A percentile compares a stretch with the other conserved stretches of the same genome.
These are phyloP conservation scores for Clonostachys sp. DNA, from an alignment of 2,329 filamentous ascomycete species.

Conservation along the genomic window DNA sequence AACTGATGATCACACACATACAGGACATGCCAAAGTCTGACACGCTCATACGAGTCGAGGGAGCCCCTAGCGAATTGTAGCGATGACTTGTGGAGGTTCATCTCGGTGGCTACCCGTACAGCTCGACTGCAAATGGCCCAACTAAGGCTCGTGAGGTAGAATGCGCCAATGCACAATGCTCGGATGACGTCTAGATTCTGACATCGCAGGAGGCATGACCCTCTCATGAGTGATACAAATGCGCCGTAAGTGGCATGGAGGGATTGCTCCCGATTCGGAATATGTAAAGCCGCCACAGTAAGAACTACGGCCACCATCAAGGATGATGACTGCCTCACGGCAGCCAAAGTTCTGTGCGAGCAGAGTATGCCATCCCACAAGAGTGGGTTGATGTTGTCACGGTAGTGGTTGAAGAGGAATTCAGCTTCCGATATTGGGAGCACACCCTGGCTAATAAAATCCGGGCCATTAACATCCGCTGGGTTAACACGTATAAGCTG, in stretches of 20 bases:
- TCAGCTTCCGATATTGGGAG: constrained; percentile 9
- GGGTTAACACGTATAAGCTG: constrained; percentile 10
- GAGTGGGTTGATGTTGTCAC: constrained; percentile 9
- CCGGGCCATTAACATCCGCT: constrained; percentile 8
- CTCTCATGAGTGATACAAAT: constrained; percentile 9
- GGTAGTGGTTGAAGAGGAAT: constrained; percentile 11
- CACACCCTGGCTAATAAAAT: constrained; percentile 11
- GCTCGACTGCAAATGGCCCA: constrained; percentile 30
- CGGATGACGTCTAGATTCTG: constrained; percentile 29
- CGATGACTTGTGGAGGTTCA: constrained; percentile 28
- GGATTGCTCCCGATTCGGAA: constrained; percentile 6
- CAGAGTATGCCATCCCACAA: constrained; percentile 11
- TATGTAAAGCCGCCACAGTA: constrained; percentile 11
- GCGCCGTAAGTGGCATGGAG: constrained; percentile 7
- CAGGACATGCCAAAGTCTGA: constrained; percentile 29
- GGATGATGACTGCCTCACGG: constrained; percentile 10
- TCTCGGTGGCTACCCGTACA: constrained; percentile 29
- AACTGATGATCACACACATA: constrained; percentile 30
- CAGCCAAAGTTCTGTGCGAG: constrained; percentile 7
- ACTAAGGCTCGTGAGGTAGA: constrained; percentile 30
- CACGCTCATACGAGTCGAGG: constrained; percentile 23
- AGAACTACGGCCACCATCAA: constrained; percentile 10
- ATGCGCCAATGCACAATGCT: constrained; percentile 28
- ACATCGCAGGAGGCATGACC: constrained; percentile 16
- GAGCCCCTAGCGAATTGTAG: constrained; percentile 24